Base-by-base conservation (phyloP, 768 basidiomycete genomes). In the Exsudoporus frostii region DNA sequence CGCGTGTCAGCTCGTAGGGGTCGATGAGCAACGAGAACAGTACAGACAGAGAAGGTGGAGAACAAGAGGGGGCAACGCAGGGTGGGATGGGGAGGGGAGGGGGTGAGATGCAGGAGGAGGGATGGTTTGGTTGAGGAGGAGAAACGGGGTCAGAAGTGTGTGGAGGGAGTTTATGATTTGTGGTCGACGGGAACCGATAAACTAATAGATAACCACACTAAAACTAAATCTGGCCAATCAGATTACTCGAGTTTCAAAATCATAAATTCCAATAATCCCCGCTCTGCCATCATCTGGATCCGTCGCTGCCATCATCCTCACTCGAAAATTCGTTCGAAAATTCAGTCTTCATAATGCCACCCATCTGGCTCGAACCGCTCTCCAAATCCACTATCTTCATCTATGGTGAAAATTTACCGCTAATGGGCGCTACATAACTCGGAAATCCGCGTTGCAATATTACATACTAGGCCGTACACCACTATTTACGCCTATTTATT, bases 111-210 rank as follows among this genome's bases (percentile, higher is more conserved):
- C 34, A 17, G 38, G 39, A 19, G 13, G 32, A 9, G 51, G 37
- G 54, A 40, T 41, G 52, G 52, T 20, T 51, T 51, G 52, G 60
- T 38, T 45, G 63, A 61, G 55, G 58, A 64, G 52, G 54, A 67
- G 57, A 64, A 50, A 69, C 52, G 66, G 63, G 57, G 52, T 53
- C 51, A 62, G 53, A 61, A 69, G 54, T 3, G 55, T 29, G 60
- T 41, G 46, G 52, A 44, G 51, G 55, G 57, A 55, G 69, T 69
- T 69, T 71, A 71, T 69, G 69, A 71, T 71, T 71, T 67, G 60
- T 68, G 57, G 53, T 66, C 46, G 60, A 66, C 66, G 70, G 70
- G 68, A 70, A 62, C 66, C 70, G 68, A 70, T 71, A 70, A 70
- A 68, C 68, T 68, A 62, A 66, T 57, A 71, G 70, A 71, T 71